phyloP scores from a whole-genome alignment of 2,329 filamentous ascomycete genomes.

The Diatrype stigma region DNA sequence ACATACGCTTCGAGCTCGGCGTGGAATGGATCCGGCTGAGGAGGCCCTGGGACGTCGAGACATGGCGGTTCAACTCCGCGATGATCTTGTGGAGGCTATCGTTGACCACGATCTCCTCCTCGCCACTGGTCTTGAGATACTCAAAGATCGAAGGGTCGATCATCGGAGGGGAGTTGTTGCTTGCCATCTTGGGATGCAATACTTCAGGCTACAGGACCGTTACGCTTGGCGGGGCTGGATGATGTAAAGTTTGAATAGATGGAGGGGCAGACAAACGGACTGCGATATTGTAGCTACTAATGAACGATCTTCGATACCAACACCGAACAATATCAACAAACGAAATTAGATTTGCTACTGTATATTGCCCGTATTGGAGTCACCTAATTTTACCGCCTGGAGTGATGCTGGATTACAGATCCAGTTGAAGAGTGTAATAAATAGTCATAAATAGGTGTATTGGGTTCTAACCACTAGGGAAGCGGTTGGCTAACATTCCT shows the following conservation, averaged over 20 bases:
- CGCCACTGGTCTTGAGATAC: constrained; percentile 81
- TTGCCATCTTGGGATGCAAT: constrained; percentile 17
- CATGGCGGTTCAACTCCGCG: constrained; percentile 77
- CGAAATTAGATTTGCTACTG: too few species aligned
- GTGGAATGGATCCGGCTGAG: constrained; percentile 90
- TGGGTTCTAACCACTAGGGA: too few species aligned
- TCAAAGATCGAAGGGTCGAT: constrained; percentile 83
- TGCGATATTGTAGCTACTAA: background rate
- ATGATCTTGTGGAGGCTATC: constrained; percentile 82
- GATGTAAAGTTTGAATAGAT: background rate
- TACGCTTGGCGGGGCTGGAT: background rate
- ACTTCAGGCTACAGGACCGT: background rate
- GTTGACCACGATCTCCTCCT: constrained; percentile 76
- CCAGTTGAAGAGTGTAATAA: too few species aligned
- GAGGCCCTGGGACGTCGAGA: constrained; percentile 74
- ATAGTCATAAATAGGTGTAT: too few species aligned
- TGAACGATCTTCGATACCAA: too few species aligned
- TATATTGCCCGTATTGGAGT: too few species aligned
- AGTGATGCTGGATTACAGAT: too few species aligned
- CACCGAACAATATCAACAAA: too few species aligned
- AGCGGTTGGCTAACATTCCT: too few species aligned
- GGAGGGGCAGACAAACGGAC: constrained; percentile 1
- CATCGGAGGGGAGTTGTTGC: constrained; percentile 38
- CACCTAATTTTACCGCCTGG: too few species aligned
- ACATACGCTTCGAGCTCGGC: constrained; percentile 54